phyloP scores from a whole-genome alignment of 306 rosid genomes.

The peach (Prunus persica) region Prunus_persica_NCBIv2 NC_034013.1:16648001-16648500 shows the following conservation, averaged over 20 bases:
- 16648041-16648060: not conserved
- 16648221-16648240: not conserved
- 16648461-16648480: not conserved
- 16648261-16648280: conserved; percentile 48
- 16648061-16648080: conserved; percentile 22
- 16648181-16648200: conserved; percentile 17
- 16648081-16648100: conserved; percentile 8
- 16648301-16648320: not conserved
- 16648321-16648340: conserved; percentile 4
- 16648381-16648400: not conserved
- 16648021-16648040: conserved; percentile 15
- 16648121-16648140: conserved; percentile 20
- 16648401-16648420: not conserved
- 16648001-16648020: conserved; percentile 8
- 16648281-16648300: conserved; percentile 34
- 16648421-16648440: not conserved
- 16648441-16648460: conserved; percentile 3
- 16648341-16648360: conserved; percentile 9
- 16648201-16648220: not conserved
- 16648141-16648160: conserved; percentile 14
- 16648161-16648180: conserved; percentile 20
- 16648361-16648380: not conserved
- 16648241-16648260: conserved; percentile 34
- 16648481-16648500: not conserved
- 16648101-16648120: conserved; percentile 18